Percentiles rank a stretch among this genome's conserved stretches.
These are phyloP conservation scores for Penicillium angulare DNA, from an alignment of 495 filamentous ascomycete species.

Conservation along the genomic window DNA sequence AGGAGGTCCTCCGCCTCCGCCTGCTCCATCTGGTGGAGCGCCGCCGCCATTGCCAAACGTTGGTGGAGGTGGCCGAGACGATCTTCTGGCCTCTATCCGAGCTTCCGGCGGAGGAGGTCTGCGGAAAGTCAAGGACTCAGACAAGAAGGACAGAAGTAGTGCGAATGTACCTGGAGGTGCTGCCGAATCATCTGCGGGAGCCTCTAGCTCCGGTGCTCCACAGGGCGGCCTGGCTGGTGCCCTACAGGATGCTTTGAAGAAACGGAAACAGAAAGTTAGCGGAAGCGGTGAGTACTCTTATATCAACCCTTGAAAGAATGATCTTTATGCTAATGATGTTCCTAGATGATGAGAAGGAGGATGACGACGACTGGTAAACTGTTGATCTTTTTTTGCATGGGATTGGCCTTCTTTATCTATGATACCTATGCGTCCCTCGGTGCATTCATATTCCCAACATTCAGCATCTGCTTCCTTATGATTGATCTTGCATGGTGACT, in stretches of 20 bases:
- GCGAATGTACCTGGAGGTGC: constrained; percentile 61
- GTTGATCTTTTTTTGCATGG: constrained; percentile 7
- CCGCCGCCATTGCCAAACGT: constrained; percentile 60
- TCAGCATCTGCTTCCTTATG: constrained; percentile 12
- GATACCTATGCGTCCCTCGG: constrained; percentile 19
- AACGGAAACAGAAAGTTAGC: constrained; percentile 86
- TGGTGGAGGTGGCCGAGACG: constrained; percentile 50
- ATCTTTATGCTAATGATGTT: constrained; percentile 25
- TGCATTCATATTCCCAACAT: constrained; percentile 19
- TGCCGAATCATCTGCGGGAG: constrained; percentile 50
- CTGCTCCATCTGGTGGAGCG: constrained; percentile 49
- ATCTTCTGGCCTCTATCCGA: constrained; percentile 80
- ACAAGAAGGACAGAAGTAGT: constrained; percentile 78
- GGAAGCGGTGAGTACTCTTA: constrained; percentile 72
- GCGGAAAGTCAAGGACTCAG: constrained; percentile 74
- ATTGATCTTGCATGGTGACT: constrained; percentile 12
- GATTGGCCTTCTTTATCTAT: constrained; percentile 9
- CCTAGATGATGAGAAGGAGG: constrained; percentile 73
- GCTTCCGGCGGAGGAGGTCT: constrained; percentile 67
- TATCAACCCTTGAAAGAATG: neutral
- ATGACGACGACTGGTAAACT: constrained; percentile 72
- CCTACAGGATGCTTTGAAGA: constrained; percentile 69
- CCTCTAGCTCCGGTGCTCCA: constrained; percentile 48
- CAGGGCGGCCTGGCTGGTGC: constrained; percentile 76
- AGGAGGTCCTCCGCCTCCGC: constrained; percentile 39